A percentile compares a stretch with the other conserved stretches of the same genome.
phyloP scores from a whole-genome alignment of 129 eudicot genomes.

The Calendula officinalis region DNA sequence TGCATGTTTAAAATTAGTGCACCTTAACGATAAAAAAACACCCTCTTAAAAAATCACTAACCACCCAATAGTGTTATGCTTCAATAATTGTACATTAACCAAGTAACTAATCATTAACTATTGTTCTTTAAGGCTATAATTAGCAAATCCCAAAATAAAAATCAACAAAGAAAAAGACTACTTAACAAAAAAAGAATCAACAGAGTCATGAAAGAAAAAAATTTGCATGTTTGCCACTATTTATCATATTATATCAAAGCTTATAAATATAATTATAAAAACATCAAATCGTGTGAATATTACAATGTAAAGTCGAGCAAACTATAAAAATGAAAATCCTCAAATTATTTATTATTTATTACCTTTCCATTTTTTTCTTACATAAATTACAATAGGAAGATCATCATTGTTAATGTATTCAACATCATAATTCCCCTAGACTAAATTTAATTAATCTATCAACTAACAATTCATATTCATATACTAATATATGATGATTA shows the following conservation, averaged over 20 bases:
- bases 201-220: too few species aligned
- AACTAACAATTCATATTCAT: constrained; percentile 15
- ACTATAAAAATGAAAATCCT: constrained; percentile 22
- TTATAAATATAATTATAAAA: not conserved
- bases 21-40: too few species aligned
- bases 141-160: too few species aligned
- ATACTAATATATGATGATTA: constrained; percentile 1
- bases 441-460: constrained; percentile 16
- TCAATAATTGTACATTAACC: too few species aligned
- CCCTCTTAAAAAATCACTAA: too few species aligned
- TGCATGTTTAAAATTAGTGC: too few species aligned
- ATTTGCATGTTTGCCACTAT: not conserved
- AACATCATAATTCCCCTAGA: constrained; percentile 20
- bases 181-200: too few species aligned
- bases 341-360: constrained; percentile 14
- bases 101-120: too few species aligned
- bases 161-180: too few species aligned
- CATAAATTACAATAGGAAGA: constrained; percentile 23
- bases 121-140: too few species aligned
- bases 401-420: constrained; percentile 23
- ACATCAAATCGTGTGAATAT: not conserved
- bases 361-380: not conserved
- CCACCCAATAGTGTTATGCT: too few species aligned
- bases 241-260: not conserved
- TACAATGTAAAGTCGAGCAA: not conserved